phyloP scores from a whole-genome alignment of 257 asterid species.

The Primulina eburnea region DNA sequence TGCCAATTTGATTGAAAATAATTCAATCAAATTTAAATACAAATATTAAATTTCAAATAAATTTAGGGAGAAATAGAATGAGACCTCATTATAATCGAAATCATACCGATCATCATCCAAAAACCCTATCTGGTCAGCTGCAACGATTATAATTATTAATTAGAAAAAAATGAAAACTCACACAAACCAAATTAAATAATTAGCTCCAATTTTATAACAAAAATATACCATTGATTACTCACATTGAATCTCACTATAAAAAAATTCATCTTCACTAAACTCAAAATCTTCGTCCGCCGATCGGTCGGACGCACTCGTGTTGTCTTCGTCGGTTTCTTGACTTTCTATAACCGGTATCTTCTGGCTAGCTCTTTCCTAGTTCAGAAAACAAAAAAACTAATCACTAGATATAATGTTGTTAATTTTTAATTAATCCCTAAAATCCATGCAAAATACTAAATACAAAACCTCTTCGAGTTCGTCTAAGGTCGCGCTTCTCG shows the following conservation, averaged over 20 bases:
- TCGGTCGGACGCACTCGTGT: conserved; percentile 21
- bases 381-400: neutral
- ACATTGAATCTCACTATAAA: conserved; percentile 32
- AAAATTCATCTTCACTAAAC: conserved; percentile 35
- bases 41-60: too few species aligned
- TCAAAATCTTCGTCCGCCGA: conserved; percentile 27
- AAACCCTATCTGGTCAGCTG: neutral
- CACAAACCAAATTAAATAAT: neutral
- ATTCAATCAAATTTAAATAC: too few species aligned
- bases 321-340: conserved; percentile 30
- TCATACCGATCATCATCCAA: neutral
- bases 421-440: too few species aligned
- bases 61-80: neutral
- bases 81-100: neutral
- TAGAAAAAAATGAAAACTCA: neutral
- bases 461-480: conserved; percentile 45
- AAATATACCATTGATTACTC: neutral
- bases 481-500: conserved; percentile 25
- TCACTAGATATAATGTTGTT: neutral
- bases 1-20: too few species aligned
- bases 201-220: neutral
- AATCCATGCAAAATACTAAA: neutral
- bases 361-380: conserved; percentile 39
- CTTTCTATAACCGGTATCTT: conserved; percentile 32
- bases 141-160: neutral